Evolutionary conservation across 2,329 filamentous ascomycete species (phyloP), one percentile per base, ranked within the genome.

Genomic region (Colletotrichum lindemuthianum): DNA sequence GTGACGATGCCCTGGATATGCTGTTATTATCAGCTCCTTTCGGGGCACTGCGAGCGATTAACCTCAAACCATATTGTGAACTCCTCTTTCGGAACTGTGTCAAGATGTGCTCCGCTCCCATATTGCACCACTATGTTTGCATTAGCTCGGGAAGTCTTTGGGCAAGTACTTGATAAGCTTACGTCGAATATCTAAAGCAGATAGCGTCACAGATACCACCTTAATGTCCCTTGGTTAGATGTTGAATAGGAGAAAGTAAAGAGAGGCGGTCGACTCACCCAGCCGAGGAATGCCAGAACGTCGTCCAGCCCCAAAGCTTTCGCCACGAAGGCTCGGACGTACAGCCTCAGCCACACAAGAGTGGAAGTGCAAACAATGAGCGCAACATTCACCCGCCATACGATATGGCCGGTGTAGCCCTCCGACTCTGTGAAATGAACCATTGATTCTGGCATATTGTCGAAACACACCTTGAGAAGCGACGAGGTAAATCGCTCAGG

Each of bases 151-250:
- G n/a, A 10, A 39, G 7, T 11, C 9, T 11, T 13, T 10, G 15
- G 6, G 7, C 2, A n/a, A 16, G 24, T 24, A 43, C 7, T 16
- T 15, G 6, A 13, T 15, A 16, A 6, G 4, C 48, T 16, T n/a
- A 51, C 48, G n/a, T 51, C 48, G 48, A 51, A 51, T 51, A 24
- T 51, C 48, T n/a, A 51, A 37, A 9, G 34, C 48, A 39, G 48
- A 51, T 11, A 51, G 8, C 8, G 34, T 39, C 33, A 37, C 34
- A 6, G 11, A 6, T 8, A 16, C 8, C 7, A 33, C 48, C 48
- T 51, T 3, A 2, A 45, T 1, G 1, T 11, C 11, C 3, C 15
- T 15, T 32, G 6, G n/a, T 8, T 15, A 16, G 8, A 45, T 32
- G 43, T 13, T 13, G 3, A 11, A 24, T 8, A 13, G 3, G 8